These are phyloP conservation scores for Tulasnella sp. DNA, from an alignment of 768 basidiomycete species.

Conservation along the genomic window DNA sequence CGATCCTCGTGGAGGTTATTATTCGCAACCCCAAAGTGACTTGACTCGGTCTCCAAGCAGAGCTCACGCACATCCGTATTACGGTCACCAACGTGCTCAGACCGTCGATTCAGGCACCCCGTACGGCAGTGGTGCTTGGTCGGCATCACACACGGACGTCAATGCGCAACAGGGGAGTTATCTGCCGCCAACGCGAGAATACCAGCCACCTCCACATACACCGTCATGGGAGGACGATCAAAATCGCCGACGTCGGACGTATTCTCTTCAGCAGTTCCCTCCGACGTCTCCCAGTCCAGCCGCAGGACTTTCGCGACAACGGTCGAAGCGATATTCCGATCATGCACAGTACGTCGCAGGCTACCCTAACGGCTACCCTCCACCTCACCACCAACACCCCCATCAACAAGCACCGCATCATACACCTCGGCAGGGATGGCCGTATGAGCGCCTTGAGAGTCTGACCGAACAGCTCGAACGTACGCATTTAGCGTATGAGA, in stretches of 20 bases:
- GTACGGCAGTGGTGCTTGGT: background rate
- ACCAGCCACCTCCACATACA: background rate
- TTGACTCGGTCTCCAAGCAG: too few species aligned
- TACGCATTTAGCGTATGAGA: background rate
- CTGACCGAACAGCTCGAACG: background rate
- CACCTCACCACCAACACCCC: background rate
- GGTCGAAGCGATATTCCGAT: slow-evolving; percentile 5
- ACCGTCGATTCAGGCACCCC: background rate
- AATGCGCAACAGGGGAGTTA: background rate
- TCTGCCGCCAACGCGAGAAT: background rate
- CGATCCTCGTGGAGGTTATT: too few species aligned
- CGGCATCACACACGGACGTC: background rate
- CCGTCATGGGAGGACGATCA: background rate
- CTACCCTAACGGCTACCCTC: background rate
- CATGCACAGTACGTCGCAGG: background rate
- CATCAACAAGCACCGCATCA: background rate
- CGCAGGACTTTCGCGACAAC: background rate
- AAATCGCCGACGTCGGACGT: background rate
- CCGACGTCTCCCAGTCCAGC: background rate
- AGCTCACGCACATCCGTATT: background rate
- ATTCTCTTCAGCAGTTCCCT: background rate
- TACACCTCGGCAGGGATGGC: background rate
- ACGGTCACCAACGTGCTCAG: background rate
- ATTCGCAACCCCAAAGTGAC: too few species aligned
- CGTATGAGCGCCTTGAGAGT: background rate